Percentiles rank a stretch among this genome's conserved stretches.
phyloP scores from a whole-genome alignment of 805 yeast genomes.

The Wickerhamiella cacticola region DNA sequence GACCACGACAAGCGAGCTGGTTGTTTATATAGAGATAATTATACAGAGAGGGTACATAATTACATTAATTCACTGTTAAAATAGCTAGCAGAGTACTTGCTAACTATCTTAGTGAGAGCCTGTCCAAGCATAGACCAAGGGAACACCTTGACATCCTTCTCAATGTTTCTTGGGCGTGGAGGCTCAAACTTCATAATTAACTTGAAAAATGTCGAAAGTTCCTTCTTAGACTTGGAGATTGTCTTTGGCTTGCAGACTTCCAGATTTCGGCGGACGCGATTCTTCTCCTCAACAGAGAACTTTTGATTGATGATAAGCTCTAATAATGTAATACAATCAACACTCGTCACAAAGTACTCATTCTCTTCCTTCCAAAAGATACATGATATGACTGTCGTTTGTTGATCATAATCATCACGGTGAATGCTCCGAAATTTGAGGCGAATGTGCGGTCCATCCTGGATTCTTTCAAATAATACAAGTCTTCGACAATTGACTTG shows the following conservation, averaged over 20 bases:
- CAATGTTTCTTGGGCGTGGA: constrained; percentile 59
- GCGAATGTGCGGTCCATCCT: constrained; percentile 28
- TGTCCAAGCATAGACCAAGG: constrained; percentile 42
- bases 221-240: constrained; percentile 37
- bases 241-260: constrained; percentile 54
- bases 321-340: constrained; percentile 46
- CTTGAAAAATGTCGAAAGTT: constrained; percentile 32
- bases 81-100: constrained; percentile 38
- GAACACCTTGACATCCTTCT: constrained; percentile 58
- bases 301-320: constrained; percentile 44
- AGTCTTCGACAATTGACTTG: constrained; percentile 34
- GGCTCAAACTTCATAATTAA: constrained; percentile 47
- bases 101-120: constrained; percentile 45
- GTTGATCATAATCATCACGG: constrained; percentile 30
- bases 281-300: constrained; percentile 57
- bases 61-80: neutral
- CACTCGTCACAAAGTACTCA: constrained; percentile 49
- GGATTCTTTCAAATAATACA: constrained; percentile 35
- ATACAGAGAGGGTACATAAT: neutral
- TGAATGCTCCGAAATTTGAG: constrained; percentile 33
- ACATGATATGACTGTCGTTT: constrained; percentile 43
- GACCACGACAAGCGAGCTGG: too few species aligned
- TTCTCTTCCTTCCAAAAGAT: constrained; percentile 42
- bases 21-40: neutral
- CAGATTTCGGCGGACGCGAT: constrained; percentile 53